A percentile compares a stretch with the other conserved stretches of the same genome.
phyloP scores from a whole-genome alignment of 371 early-diverging fungal genomes.

The Mortierella sp. region DNA sequence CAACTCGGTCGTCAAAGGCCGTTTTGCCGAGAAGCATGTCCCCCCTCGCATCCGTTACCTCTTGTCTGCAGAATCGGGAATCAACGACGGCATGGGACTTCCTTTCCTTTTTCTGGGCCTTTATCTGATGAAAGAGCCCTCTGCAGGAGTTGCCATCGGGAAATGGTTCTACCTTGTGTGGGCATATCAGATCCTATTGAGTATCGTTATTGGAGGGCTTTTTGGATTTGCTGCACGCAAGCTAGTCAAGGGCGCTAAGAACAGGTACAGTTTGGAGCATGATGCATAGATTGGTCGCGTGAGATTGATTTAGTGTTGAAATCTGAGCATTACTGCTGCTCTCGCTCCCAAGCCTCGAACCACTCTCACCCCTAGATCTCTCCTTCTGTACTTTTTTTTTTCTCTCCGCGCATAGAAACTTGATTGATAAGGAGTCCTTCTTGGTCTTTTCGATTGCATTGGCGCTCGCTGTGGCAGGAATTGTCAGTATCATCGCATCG shows the following conservation, averaged over 20 bases:
- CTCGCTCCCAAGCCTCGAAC: background rate
- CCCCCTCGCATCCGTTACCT: conserved; percentile 85
- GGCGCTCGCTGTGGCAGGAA: conserved; percentile 86
- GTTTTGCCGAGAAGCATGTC: conserved; percentile 93
- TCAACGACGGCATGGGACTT: conserved; percentile 74
- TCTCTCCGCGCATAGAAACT: conserved; percentile 75
- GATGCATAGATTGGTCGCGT: background rate
- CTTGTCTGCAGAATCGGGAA: conserved; percentile 80
- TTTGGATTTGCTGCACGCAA: conserved; percentile 83
- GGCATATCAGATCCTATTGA: conserved; percentile 82
- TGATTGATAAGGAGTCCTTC: conserved; percentile 93
- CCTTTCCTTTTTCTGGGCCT: conserved; percentile 90
- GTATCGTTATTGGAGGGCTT: conserved; percentile 80
- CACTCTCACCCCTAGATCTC: conserved; percentile 51
- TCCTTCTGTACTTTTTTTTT: conserved; percentile 78
- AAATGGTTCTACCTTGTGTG: conserved; percentile 82
- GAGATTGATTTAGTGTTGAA: conserved; percentile 49
- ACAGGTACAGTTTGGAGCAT: conserved; percentile 36
- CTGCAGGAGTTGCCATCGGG: conserved; percentile 73
- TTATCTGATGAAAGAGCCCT: conserved; percentile 69
- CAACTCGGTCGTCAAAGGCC: conserved; percentile 93
- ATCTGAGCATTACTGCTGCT: conserved; percentile 33
- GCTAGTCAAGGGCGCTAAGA: conserved; percentile 79
- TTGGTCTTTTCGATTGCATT: conserved; percentile 89
- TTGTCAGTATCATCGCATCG: conserved; percentile 81